Conservation (phyloP, 2,329 filamentous ascomycete species). For the Byssothecium circinans region DNA sequence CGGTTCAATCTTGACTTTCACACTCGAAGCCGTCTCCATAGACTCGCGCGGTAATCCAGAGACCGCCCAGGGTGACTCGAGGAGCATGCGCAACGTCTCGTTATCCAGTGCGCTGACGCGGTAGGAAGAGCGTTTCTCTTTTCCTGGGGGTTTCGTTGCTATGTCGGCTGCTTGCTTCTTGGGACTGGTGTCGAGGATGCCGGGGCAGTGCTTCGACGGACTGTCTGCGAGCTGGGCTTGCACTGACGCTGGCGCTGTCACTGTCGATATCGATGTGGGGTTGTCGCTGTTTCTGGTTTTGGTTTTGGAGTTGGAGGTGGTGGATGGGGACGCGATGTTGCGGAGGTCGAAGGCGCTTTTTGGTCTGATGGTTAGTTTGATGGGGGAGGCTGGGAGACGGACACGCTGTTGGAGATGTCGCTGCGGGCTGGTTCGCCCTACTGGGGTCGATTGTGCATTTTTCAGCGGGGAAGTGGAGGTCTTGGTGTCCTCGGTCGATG, state of each 20-base stretch:
- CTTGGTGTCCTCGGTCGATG: conserved; percentile 7
- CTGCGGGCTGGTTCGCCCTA: conserved; percentile 6
- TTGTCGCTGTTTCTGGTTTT: too few species aligned
- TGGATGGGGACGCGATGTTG: neutral
- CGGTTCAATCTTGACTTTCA: neutral
- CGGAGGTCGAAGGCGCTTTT: conserved; percentile 40
- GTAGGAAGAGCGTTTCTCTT: neutral
- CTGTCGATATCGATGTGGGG: neutral
- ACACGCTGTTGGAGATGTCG: conserved; percentile 16
- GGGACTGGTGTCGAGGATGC: neutral
- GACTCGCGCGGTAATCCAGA: conserved; percentile 5
- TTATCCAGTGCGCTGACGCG: conserved; percentile 6
- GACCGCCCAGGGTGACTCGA: conserved; percentile 12
- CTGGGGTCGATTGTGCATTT: neutral
- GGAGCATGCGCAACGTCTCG: conserved; percentile 11
- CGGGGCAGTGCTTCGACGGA: neutral
- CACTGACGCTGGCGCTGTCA: too few species aligned
- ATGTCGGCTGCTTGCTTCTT: neutral
- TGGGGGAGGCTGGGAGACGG: conserved; percentile 20
- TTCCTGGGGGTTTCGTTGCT: neutral
- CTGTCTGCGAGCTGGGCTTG: too few species aligned
- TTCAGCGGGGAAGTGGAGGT: conserved; percentile 1
- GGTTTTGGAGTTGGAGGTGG: too few species aligned
- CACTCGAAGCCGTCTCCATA: neutral
- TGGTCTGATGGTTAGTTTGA: conserved; percentile 26